A percentile compares a stretch with the other conserved stretches of the same genome.
Conservation (phyloP, 345 rosid species). For the Linum tenue region DNA sequence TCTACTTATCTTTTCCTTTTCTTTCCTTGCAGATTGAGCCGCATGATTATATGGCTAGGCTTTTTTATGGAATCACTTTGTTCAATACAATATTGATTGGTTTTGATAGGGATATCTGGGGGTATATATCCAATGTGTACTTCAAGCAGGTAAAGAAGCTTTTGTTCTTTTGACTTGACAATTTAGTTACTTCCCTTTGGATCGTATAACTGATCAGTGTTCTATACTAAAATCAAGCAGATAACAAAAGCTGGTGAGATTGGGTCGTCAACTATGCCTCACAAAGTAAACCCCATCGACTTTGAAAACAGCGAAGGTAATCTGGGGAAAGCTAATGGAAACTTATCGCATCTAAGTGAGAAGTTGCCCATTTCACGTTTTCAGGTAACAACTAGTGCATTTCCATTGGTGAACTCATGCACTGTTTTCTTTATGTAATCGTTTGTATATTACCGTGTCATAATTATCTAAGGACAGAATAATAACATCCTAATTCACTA, state of each 20-base stretch:
- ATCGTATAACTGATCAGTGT: conserved; percentile 1
- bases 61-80: conserved; percentile 43
- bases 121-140: conserved; percentile 73
- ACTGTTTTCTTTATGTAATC: no score
- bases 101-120: conserved; percentile 85
- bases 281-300: conserved; percentile 92
- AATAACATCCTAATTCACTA: no score
- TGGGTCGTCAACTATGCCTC: conserved; percentile 96
- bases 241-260: conserved; percentile 83
- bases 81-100: conserved; percentile 61
- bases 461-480: no score
- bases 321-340: conserved; percentile 85
- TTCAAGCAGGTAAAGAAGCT: conserved; percentile 65
- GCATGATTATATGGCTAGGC: conserved; percentile 77
- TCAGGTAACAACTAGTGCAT: conserved; percentile 48
- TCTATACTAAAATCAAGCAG: conserved; percentile 33
- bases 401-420: neutral
- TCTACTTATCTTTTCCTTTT: neutral
- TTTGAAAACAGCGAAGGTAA: conserved; percentile 97
- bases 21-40: conserved; percentile 59
- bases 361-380: conserved; percentile 86
- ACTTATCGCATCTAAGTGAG: conserved; percentile 50
- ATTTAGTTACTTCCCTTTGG: neutral
- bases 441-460: no score
- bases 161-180: neutral